Base-by-base conservation (phyloP, 495 filamentous ascomycete species). In the Lepidopterella palustris region DNA sequence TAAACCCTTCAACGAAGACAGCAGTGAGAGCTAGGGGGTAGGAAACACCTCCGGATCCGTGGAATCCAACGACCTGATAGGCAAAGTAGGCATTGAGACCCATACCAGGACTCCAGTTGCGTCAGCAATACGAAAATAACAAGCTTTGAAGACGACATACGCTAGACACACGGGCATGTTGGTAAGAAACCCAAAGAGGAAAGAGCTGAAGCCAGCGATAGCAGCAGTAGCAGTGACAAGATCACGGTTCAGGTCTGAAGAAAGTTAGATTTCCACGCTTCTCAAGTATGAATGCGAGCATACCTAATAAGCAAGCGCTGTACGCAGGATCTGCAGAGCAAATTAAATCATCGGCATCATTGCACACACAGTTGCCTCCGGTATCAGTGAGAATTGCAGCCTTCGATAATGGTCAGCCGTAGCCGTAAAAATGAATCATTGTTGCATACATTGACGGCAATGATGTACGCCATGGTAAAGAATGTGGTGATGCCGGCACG, bases 391-490 rank as follows among this genome's bases (percentile, higher is more conserved):
- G 79, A 66, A 90, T 86, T 64, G 63, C 61, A 15, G 66, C 66
- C 77, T 67, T 28, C 20, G n/a, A n/a, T n/a, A 5, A 49, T 23
- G 8, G 11, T 59, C 29, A 58, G 25, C 29, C 20, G 31, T 18
- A 9, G 23, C 31, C n/a, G 10, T 24, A 9, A 40, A 29, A 24
- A 11, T n/a, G 21, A 6, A n/a, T 25, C 9, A 20, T 40, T 5
- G 18, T 21, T 23, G 53, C 66, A 2, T 56, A 66, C 82, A 73
- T 88, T 90, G 64, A 88, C 84, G 29, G 80, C 78, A 55, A 85
- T 81, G 67, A 88, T 88, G 59, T 89, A 92, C 63, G 88, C 87
- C 88, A 92, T 92, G 58, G 88, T 87, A 75, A 91, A 91, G 77
- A 92, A 92, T 57, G 88, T 88, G 23, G 87, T 87, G 3, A 91